Conservation (phyloP, 305 asterid genomes). For the Fraxinus sp. region DNA sequence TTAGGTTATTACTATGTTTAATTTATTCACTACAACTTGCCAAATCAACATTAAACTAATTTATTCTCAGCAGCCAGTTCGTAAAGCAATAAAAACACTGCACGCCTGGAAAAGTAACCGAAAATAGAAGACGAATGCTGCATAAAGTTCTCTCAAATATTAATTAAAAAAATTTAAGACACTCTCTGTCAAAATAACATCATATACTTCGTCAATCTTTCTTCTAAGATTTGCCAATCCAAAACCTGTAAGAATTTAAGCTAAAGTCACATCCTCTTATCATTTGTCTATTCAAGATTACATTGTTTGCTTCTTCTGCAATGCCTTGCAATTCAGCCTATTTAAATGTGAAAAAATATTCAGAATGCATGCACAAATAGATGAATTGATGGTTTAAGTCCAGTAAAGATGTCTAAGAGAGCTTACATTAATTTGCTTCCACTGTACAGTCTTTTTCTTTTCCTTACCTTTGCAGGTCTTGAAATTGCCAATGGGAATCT, state of each 20-base stretch:
- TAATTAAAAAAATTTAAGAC: not conserved
- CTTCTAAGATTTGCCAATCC: conserved; percentile 53
- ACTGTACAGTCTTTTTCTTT: conserved; percentile 36
- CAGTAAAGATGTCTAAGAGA: conserved; percentile 33
- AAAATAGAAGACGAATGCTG: conserved; percentile 17
- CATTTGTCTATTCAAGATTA: conserved; percentile 24
- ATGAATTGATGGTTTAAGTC: conserved; percentile 14
- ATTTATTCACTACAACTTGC: not conserved
- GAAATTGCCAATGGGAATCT: conserved; percentile 38
- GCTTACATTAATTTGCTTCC: conserved; percentile 16
- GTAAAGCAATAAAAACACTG: not conserved
- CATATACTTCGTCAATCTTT: conserved; percentile 34
- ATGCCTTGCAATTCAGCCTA: conserved; percentile 34
- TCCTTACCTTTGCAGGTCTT: conserved; percentile 31
- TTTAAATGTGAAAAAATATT: conserved; percentile 29
- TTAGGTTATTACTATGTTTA: not conserved
- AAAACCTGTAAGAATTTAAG: conserved; percentile 54
- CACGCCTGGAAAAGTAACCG: not conserved
- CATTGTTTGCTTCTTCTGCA: conserved; percentile 33
- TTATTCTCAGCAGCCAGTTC: not conserved
- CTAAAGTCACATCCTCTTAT: conserved; percentile 44
- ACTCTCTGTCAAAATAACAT: conserved; percentile 27
- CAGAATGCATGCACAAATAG: conserved; percentile 22
- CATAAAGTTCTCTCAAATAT: conserved; percentile 13
- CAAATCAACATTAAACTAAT: not conserved